phyloP scores from a whole-genome alignment of 441 rosid genomes.

The Omphalea diandra region DNA sequence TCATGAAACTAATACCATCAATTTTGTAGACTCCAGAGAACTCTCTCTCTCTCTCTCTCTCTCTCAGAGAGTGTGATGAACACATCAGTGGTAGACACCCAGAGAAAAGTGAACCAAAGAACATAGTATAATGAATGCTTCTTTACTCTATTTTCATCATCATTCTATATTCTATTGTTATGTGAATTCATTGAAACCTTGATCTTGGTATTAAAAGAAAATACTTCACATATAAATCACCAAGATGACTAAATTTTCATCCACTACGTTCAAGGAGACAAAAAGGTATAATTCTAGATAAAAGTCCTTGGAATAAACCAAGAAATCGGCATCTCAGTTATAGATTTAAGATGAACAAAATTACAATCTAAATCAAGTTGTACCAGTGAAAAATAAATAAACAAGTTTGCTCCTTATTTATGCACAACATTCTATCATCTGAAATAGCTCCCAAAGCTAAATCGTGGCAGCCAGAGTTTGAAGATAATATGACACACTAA shows the following conservation, averaged over 20 bases:
- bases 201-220: background rate
- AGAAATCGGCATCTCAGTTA: background rate
- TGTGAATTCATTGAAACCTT: slow-evolving; percentile 1
- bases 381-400: background rate
- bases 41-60: background rate
- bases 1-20: too few relatives aligned
- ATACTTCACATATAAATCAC: background rate
- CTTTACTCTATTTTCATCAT: background rate
- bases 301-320: background rate
- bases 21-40: too few relatives aligned
- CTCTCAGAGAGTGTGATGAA: background rate
- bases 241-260: background rate
- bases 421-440: background rate
- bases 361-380: background rate
- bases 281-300: background rate
- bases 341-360: background rate
- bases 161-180: background rate
- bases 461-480: background rate
- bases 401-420: background rate
- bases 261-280: background rate
- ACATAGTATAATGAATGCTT: background rate
- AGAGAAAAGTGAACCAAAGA: background rate
- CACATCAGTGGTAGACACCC: background rate
- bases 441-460: background rate
- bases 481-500: background rate